These are phyloP conservation scores for Leccinellum albellum DNA, from an alignment of 768 basidiomycete species.

Conservation along the genomic window DNA sequence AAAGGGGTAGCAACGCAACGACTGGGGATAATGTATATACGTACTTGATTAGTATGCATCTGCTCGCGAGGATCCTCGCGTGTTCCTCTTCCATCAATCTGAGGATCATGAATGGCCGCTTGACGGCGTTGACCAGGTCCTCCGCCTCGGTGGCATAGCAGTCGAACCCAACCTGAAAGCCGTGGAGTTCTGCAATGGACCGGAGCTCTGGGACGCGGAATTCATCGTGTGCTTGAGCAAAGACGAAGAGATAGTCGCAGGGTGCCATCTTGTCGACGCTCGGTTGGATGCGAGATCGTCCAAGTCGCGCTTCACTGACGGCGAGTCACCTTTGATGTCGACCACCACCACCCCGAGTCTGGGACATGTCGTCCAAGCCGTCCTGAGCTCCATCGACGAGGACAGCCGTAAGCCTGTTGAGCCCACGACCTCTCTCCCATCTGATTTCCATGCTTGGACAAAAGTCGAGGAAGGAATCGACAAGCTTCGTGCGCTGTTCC, in stretches of 20 bases:
- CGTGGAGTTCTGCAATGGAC: conserved; percentile 72
- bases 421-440: neutral
- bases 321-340: conserved; percentile 12
- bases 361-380: conserved; percentile 27
- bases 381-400: conserved; percentile 32
- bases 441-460: neutral
- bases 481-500: conserved; percentile 54
- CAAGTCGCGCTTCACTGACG: neutral
- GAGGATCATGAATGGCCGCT: conserved; percentile 73
- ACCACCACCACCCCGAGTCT: conserved; percentile 14
- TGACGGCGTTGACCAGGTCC: conserved; percentile 43
- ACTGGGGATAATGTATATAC: conserved; percentile 10
- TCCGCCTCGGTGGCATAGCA: conserved; percentile 35
- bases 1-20: neutral
- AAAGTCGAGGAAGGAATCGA: conserved; percentile 51
- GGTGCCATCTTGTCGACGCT: conserved; percentile 11
- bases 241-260: conserved; percentile 57
- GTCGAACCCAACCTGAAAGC: conserved; percentile 53
- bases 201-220: conserved; percentile 82
- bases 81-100: conserved; percentile 68
- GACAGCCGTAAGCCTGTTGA: conserved; percentile 28
- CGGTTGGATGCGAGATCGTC: neutral
- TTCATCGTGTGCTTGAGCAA: conserved; percentile 77
- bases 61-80: conserved; percentile 62
- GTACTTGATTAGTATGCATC: conserved; percentile 85